Base-by-base conservation (phyloP, 2,329 filamentous ascomycete species). In the Fusarium incarnatum region DNA sequence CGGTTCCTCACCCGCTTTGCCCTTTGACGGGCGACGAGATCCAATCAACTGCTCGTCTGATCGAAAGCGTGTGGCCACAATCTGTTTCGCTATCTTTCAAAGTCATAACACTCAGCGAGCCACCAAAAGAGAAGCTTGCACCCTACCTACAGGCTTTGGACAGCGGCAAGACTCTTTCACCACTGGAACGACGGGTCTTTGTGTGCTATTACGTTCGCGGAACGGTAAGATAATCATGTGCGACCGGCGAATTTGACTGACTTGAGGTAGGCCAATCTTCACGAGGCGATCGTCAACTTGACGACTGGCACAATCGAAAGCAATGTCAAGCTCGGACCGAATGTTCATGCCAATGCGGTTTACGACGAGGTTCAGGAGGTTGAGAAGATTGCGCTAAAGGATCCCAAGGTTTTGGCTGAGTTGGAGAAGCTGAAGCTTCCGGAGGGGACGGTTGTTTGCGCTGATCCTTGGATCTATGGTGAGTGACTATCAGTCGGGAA, bases 391-490 rank as follows among this genome's bases (percentile, higher is more conserved):
- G 69, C 69, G 0, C 56, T 72, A 0, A 34, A 70, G 6, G 69
- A 72, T 5, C 69, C 69, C 1, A 44, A 59, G 22, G 69, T 72
- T 2, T 25, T 70, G 2, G 57, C 63, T 6, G 69, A 72, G 27
- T 40, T 72, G 0, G 49, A 67, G 3, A 72, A 72, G 27, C 50
- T 72, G 4, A 56, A 70, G 4, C 56, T 72, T 4, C 70, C 69
- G 0, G 62, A 72, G 41, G 69, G 69, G 5, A 67, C 70, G 0
- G 69, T 72, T 4, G 49, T 72, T 0, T 72, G 70, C 20, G 69
- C 70, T 2, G 69, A 72, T 15, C 62, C 70, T 8, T 72, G 70
- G 69, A 70, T 70, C 3, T 72, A 72, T 23, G 70, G 68, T 71
- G 32, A 61, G 58, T 49, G 4, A 12, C 10, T 5, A 12, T 8